phyloP scores from a whole-genome alignment of 2,329 filamentous ascomycete genomes.

The Thelonectria blattea region DNA sequence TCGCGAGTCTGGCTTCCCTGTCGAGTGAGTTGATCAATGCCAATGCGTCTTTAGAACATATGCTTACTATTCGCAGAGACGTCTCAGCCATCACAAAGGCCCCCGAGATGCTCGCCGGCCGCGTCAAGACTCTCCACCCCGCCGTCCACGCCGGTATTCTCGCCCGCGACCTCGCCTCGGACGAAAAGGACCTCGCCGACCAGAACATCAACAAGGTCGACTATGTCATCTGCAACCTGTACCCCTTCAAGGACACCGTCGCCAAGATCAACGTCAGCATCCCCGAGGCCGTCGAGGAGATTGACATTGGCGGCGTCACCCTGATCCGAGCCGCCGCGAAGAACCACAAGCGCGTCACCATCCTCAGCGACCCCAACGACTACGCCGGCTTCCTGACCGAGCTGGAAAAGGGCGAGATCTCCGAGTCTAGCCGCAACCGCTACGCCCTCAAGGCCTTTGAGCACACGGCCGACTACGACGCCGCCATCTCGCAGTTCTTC shows the following conservation, averaged over 20 bases:
- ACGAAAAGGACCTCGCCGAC: conserved; percentile 95
- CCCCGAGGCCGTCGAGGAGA: conserved; percentile 95
- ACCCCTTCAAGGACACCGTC: conserved; percentile 98
- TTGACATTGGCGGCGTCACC: conserved; percentile 97
- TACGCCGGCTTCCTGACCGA: conserved; percentile 94
- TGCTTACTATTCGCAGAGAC: conserved; percentile 64
- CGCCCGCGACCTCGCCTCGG: conserved; percentile 89
- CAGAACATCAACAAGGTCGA: conserved; percentile 96
- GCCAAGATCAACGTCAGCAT: conserved; percentile 97
- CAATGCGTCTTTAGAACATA: neutral
- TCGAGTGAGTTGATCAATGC: conserved; percentile 70
- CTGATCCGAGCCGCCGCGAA: conserved; percentile 96
- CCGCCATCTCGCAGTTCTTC: conserved; percentile 95
- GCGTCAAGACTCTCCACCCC: conserved; percentile 91
- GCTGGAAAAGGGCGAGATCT: conserved; percentile 85
- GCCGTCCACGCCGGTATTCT: conserved; percentile 91
- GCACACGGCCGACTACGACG: conserved; percentile 96
- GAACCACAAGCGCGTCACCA: conserved; percentile 95
- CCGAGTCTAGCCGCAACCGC: conserved; percentile 81
- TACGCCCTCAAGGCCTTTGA: conserved; percentile 98
- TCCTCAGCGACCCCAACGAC: conserved; percentile 91
- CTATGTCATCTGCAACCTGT: conserved; percentile 97
- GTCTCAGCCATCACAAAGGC: conserved; percentile 96
- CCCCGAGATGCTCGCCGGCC: conserved; percentile 92
- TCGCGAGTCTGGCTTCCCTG: conserved; percentile 91